Base-by-base conservation (phyloP, 306 rosid species). In the Dryas alaskensis region DNA sequence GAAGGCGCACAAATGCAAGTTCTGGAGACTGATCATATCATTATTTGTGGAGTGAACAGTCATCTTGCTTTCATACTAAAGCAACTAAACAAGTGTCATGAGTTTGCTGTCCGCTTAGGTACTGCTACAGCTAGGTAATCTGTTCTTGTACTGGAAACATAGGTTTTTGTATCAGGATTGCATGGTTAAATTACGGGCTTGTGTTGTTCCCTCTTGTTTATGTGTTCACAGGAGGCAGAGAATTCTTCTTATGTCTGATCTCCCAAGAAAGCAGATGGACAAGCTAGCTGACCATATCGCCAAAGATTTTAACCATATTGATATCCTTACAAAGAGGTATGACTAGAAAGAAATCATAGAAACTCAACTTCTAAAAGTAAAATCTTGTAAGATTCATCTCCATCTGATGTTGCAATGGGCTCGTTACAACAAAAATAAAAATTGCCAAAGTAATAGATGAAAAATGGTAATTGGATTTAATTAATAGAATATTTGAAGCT, bases 1-100 rank as follows among this genome's bases (percentile, higher is more conserved):
- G 98, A 92, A 78, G 99, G 99, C 50, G 98, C 96, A 67, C 98
- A 92, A 83, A 65, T 92, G 81, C 97, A 92, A 87, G 99, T 94
- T 73, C 42, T 94, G 79, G 98, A 94, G 89, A 73, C 83, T 40
- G 99, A 94, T 87, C 99, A 94, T 87, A 94, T 94, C 80, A 88
- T 94, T 68, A 85, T 94, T 79, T 89, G 98, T 81, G 99, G 99
- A 78, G 85, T 87, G 85, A 94, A 85, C 81, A 87, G 87, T 83
- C 98, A 87, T 84, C 88, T 94, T 73, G 73, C 88, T 71, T 92
- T 87, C 89, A 94, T 94, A 79, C 79, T 94, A 76, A 88, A 85
- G 90, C 99, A 94, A 86, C 82, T 94, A 78, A 84, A 94, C 68
- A 87, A 87, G 81, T 87, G 87, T 79, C 99, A 94, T 44, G 99